These are phyloP conservation scores for Geum urbanum DNA, from an alignment of 306 rosid species.

Conservation along the genomic window DNA sequence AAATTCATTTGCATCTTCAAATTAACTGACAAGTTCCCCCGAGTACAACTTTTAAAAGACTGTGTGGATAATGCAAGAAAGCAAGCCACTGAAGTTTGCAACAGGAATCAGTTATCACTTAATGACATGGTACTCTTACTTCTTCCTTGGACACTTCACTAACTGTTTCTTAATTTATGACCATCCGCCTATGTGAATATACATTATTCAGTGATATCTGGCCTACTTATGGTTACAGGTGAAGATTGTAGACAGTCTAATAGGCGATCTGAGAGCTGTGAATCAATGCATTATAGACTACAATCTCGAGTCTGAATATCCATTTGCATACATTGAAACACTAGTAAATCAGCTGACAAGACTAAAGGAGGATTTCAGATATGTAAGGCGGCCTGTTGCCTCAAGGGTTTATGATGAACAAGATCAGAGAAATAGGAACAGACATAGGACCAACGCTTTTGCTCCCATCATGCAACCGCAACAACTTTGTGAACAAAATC, in stretches of 20 bases:
- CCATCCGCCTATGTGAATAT: neutral
- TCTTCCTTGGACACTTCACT: neutral
- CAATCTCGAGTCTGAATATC: constrained; percentile 31
- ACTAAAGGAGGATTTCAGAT: constrained; percentile 23
- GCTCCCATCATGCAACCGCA: neutral
- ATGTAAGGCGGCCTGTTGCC: neutral
- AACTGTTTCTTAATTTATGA: neutral
- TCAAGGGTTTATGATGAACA: neutral
- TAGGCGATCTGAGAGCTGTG: constrained; percentile 23
- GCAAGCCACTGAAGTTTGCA: neutral
- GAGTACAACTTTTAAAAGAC: constrained; percentile 30
- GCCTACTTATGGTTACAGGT: constrained; percentile 31
- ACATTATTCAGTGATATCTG: neutral
- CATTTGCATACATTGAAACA: constrained; percentile 23
- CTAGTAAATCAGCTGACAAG: constrained; percentile 22
- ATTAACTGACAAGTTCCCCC: constrained; percentile 38
- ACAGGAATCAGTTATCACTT: neutral
- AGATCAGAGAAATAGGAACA: constrained; percentile 1
- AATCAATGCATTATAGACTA: constrained; percentile 36
- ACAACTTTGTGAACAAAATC: neutral
- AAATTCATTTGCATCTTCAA: constrained; percentile 47
- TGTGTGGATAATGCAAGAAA: constrained; percentile 16
- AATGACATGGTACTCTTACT: constrained; percentile 23
- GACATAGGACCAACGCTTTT: neutral
- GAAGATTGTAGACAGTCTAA: constrained; percentile 28